Evolutionary conservation across 2,329 filamentous ascomycete genomes (phyloP).

Genomic region (Sordariomycetes sp.): DNA sequence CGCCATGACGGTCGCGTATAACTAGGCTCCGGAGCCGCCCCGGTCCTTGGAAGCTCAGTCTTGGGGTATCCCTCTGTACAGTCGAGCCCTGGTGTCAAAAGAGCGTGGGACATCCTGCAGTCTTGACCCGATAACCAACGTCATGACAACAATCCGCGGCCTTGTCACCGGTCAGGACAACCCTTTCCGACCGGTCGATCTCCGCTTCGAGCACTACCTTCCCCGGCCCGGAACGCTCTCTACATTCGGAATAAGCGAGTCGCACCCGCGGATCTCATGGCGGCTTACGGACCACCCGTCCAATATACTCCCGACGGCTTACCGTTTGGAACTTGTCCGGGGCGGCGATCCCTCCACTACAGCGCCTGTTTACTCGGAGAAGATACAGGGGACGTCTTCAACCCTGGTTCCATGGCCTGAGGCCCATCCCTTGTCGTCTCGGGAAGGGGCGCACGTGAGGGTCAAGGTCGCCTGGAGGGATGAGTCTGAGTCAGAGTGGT

Average conservation of each 20-base stretch:
- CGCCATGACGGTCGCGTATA: too few relatives aligned
- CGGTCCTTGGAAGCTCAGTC: too few relatives aligned
- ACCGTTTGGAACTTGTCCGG: slow-evolving; percentile 26
- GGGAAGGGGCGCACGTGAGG: slow-evolving; percentile 18
- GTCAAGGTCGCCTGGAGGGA: slow-evolving; percentile 17
- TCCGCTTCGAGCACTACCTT: slow-evolving; percentile 25
- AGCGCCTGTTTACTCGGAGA: slow-evolving; percentile 14
- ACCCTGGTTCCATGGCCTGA: slow-evolving; percentile 29
- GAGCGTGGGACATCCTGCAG: too few relatives aligned
- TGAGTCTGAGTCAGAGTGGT: slow-evolving; percentile 12
- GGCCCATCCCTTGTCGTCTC: slow-evolving; percentile 13
- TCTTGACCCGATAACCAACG: too few relatives aligned
- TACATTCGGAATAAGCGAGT: slow-evolving; percentile 28
- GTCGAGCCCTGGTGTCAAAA: too few relatives aligned
- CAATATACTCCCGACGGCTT: slow-evolving; percentile 28
- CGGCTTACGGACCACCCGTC: slow-evolving; percentile 21
- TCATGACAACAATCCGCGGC: too few relatives aligned
- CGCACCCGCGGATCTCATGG: slow-evolving; percentile 31
- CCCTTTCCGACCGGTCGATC: neutral
- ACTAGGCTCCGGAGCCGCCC: too few relatives aligned
- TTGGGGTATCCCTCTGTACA: too few relatives aligned
- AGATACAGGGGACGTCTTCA: slow-evolving; percentile 14
- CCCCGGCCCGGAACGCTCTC: neutral
- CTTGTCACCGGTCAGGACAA: neutral
- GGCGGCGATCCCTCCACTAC: slow-evolving; percentile 2